Percentiles rank a stretch among this genome's conserved stretches.
These are phyloP conservation scores for Camellia japonica DNA, from an alignment of 148 eudicot genomes.

Conservation along the genomic window DNA sequence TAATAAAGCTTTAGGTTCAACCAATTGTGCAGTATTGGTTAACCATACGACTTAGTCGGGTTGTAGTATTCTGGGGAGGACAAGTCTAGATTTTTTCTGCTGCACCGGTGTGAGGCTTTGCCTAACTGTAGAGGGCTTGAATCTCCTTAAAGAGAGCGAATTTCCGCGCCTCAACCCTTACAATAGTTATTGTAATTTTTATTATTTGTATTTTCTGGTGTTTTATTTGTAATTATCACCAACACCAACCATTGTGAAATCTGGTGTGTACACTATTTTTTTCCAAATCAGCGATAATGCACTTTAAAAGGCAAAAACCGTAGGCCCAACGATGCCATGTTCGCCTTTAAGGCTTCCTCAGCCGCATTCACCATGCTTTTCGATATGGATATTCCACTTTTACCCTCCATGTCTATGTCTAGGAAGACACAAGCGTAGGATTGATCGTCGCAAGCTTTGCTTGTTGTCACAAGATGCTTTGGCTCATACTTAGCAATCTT, in stretches of 20 bases:
- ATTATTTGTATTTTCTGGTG: no score
- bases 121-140: no score
- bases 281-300: conserved; percentile 3
- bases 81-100: no score
- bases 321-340: conserved; percentile 14
- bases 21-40: no score
- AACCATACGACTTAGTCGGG: no score
- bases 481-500: conserved; percentile 17
- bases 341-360: conserved; percentile 12
- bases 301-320: conserved; percentile 14
- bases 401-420: conserved; percentile 8
- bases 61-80: no score
- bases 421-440: conserved; percentile 16
- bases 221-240: no score
- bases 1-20: no score
- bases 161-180: no score
- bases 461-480: conserved; percentile 12
- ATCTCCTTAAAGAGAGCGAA: no score
- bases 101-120: no score
- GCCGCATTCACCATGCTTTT: conserved; percentile 16
- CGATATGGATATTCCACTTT: conserved; percentile 19
- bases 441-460: conserved; percentile 10
- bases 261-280: neutral
- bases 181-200: no score
- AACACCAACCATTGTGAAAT: conserved; percentile 8